Percentiles rank a stretch among this genome's conserved stretches.
phyloP scores from a whole-genome alignment of 306 rosid genomes.

The Datisca glomerata region DNA sequence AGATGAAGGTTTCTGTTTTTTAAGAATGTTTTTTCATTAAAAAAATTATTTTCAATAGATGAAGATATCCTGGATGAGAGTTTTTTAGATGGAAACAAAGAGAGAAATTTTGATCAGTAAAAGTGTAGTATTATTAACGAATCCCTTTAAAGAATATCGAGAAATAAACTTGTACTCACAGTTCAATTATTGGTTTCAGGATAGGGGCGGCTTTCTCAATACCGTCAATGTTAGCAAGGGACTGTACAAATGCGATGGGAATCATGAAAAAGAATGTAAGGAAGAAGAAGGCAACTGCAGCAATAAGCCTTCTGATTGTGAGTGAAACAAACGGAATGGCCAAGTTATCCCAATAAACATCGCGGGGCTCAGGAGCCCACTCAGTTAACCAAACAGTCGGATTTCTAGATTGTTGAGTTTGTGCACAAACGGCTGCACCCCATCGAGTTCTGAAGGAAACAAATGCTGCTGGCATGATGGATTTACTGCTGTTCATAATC shows the following conservation, averaged over 20 bases:
- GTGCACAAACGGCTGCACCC: slow-evolving; percentile 98
- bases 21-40: too few species aligned
- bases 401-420: slow-evolving; percentile 82
- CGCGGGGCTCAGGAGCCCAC: slow-evolving; percentile 99
- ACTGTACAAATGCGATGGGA: slow-evolving; percentile 91
- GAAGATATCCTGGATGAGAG: too few species aligned
- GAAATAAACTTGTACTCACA: slow-evolving; percentile 32
- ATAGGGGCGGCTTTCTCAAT: slow-evolving; percentile 80
- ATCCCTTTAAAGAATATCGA: too few species aligned
- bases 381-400: slow-evolving; percentile 91
- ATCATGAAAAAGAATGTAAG: slow-evolving; percentile 97
- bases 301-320: slow-evolving; percentile 69
- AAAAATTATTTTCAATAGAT: too few species aligned
- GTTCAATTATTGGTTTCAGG: slow-evolving; percentile 58
- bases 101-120: too few species aligned
- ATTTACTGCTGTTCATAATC: slow-evolving; percentile 40
- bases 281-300: slow-evolving; percentile 92
- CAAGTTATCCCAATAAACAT: slow-evolving; percentile 86
- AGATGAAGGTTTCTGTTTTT: too few species aligned
- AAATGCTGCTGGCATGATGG: slow-evolving; percentile 76
- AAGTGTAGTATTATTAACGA: too few species aligned
- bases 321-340: slow-evolving; percentile 91
- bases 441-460: slow-evolving; percentile 89
- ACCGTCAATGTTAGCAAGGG: slow-evolving; percentile 88
- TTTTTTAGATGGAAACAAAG: too few species aligned